phyloP scores from a whole-genome alignment of 768 basidiomycete species.

The Hygrophorus russula region DNA sequence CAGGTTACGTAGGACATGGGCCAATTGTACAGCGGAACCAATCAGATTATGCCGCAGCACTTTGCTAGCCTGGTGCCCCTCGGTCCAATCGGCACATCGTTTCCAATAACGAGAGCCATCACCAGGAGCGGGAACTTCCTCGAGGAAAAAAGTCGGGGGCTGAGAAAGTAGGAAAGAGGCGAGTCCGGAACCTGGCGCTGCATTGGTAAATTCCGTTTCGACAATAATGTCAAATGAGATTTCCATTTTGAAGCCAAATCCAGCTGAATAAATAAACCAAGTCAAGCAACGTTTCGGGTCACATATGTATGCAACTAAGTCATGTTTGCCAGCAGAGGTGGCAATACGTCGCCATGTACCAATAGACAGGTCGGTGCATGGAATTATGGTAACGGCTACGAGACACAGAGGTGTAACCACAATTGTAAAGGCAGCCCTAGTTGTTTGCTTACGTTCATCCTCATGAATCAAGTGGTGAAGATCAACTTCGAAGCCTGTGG shows the following conservation, averaged over 20 bases:
- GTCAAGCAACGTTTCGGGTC: constrained; percentile 53
- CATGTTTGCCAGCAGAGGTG: constrained; percentile 39
- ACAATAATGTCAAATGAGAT: constrained; percentile 57
- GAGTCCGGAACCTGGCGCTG: constrained; percentile 42
- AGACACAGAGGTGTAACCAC: neutral
- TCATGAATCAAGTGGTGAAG: constrained; percentile 62
- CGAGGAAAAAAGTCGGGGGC: constrained; percentile 61
- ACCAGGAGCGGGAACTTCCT: constrained; percentile 25
- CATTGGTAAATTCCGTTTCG: constrained; percentile 43
- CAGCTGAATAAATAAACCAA: constrained; percentile 71
- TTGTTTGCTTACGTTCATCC: constrained; percentile 49
- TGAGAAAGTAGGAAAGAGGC: constrained; percentile 56
- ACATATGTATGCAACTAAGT: constrained; percentile 68
- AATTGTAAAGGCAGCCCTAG: neutral
- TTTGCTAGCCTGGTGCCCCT: constrained; percentile 54
- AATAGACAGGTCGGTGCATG: constrained; percentile 63
- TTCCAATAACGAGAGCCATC: constrained; percentile 45
- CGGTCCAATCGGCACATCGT: constrained; percentile 66
- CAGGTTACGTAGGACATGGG: constrained; percentile 41
- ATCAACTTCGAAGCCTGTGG: constrained; percentile 44
- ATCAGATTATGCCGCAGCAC: constrained; percentile 54
- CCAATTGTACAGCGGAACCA: constrained; percentile 51
- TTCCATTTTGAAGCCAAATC: constrained; percentile 79
- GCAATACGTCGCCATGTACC: constrained; percentile 73
- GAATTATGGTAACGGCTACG: constrained; percentile 57